phyloP scores from a whole-genome alignment of 768 basidiomycete genomes.

The Leccinum fibrillosum region DNA sequence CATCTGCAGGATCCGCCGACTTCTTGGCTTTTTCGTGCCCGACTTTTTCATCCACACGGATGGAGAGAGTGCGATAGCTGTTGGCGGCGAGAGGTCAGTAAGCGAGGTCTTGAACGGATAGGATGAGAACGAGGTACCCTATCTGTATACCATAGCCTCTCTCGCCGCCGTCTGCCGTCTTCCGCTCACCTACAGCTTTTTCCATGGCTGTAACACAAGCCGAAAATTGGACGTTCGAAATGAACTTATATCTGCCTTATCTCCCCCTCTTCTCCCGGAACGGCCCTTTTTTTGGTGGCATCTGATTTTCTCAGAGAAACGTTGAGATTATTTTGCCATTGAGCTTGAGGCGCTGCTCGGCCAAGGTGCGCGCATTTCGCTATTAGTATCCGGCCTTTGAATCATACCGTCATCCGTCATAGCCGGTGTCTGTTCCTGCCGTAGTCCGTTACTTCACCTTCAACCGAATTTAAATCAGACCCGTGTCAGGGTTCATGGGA shows the following conservation, averaged over 20 bases:
- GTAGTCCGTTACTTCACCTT: conserved; percentile 1
- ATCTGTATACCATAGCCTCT: conserved; percentile 32
- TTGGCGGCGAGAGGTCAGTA: not conserved
- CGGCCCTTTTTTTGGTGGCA: not conserved
- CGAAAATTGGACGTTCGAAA: no score
- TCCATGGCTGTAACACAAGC: conserved; percentile 16
- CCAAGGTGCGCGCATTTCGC: conserved; percentile 27
- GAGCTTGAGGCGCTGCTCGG: not conserved
- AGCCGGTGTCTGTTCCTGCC: not conserved
- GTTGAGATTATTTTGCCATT: conserved; percentile 29
- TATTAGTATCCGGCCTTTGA: conserved; percentile 8
- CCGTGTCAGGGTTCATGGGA: not conserved
- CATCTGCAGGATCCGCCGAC: conserved; percentile 34
- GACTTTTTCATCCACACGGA: conserved; percentile 37
- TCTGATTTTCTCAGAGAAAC: not conserved
- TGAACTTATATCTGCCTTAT: conserved; percentile 17
- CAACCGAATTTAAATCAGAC: not conserved
- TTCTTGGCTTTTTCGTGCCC: conserved; percentile 14
- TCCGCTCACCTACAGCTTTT: conserved; percentile 10
- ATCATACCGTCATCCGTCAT: not conserved
- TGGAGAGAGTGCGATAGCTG: conserved; percentile 45
- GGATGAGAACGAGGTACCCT: conserved; percentile 9
- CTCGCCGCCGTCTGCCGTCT: conserved; percentile 8
- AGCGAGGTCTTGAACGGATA: not conserved
- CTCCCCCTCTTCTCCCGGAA: not conserved